These are phyloP conservation scores for Phytophthora agathidicida DNA, from an alignment of 352 stramenopile species.

Conservation along the genomic window DNA sequence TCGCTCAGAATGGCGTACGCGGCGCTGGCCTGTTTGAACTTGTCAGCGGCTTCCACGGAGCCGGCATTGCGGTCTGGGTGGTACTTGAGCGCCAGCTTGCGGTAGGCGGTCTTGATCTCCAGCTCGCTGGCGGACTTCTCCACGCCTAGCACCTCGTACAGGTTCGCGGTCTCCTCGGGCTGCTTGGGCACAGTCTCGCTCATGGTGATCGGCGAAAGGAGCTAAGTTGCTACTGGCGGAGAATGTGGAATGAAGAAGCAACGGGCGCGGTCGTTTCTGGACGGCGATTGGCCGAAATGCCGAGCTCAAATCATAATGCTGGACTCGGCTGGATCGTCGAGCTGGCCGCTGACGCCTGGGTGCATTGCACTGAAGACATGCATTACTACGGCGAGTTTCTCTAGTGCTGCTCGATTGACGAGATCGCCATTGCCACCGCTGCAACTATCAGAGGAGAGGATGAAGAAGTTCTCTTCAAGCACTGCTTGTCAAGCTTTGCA, in stretches of 20 bases:
- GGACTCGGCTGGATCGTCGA: constrained; percentile 7
- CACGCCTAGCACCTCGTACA: constrained; percentile 91
- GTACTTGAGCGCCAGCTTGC: constrained; percentile 90
- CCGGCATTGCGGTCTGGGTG: constrained; percentile 90
- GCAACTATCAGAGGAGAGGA: too few species aligned
- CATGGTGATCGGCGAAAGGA: constrained; percentile 34
- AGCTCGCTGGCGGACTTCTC: constrained; percentile 87
- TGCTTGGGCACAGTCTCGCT: constrained; percentile 56
- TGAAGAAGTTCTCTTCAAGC: too few species aligned
- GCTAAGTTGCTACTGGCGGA: constrained; percentile 19
- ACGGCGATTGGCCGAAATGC: constrained; percentile 14
- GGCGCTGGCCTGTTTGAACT: constrained; percentile 87
- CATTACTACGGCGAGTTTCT: too few species aligned
- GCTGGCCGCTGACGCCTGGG: constrained; percentile 10
- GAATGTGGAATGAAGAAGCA: constrained; percentile 28
- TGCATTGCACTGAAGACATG: too few species aligned
- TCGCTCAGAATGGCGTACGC: constrained; percentile 89
- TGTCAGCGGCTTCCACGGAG: constrained; percentile 74
- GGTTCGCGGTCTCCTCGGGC: constrained; percentile 70
- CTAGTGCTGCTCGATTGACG: too few species aligned
- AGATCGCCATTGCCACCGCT: too few species aligned
- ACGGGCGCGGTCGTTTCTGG: background rate
- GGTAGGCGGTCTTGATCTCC: constrained; percentile 91
- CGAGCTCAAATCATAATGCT: constrained; percentile 6
- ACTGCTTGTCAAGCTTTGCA: constrained; percentile 12